Evolutionary conservation across 768 basidiomycete species (phyloP), one percentile per base, ranked within the genome.

Genomic region (Rubroboletus pulcherrimus): DNA sequence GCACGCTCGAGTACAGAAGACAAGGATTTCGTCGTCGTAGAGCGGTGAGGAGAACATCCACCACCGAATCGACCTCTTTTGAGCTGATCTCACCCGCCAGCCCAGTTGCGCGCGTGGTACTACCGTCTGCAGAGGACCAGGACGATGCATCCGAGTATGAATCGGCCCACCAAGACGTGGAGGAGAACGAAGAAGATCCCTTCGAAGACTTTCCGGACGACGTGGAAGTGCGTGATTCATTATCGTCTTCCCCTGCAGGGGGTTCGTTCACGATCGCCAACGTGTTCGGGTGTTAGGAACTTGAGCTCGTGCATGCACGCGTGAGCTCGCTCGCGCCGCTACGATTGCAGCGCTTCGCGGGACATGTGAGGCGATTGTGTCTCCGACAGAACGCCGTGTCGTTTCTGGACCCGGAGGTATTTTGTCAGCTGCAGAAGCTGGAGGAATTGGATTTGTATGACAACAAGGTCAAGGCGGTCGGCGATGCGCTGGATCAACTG

Each of bases 401-500:
- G 1, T 73, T 74, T 29, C 78, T 97, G 43, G 84, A 94, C 59
- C 82, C 89, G 5, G 80, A 81, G 15, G 82, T 86, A 10, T 92
- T 96, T 63, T 75, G 76, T 31, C 73, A 78, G 33, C 71, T 98
- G 53, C 78, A 68, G 12, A 77, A 82, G 43, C 73, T 99, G 35
- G 90, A 93, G 66, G 97, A 98, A 59, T 72, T 98, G 55, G 97
- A 99, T 73, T 64, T 98, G 58, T 99, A 98, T 68, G 97, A 99
- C 71, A 99, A 99, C 75, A 87, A 92, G 69, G 70, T 99, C 60
- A 95, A 91, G 73, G 73, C 75, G 48, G 69, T 91, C 19, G 88
- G 82, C 0, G 75, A 83, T 57, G 86, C 89, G 0, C 64, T 98
- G 51, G 78, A 86, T 56, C 75, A 75, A 34, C 65, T 85, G 41